These are phyloP conservation scores for Lentinula novae-zelandiae DNA, from an alignment of 1,284 basidiomycete genomes.

Conservation along the genomic window DNA sequence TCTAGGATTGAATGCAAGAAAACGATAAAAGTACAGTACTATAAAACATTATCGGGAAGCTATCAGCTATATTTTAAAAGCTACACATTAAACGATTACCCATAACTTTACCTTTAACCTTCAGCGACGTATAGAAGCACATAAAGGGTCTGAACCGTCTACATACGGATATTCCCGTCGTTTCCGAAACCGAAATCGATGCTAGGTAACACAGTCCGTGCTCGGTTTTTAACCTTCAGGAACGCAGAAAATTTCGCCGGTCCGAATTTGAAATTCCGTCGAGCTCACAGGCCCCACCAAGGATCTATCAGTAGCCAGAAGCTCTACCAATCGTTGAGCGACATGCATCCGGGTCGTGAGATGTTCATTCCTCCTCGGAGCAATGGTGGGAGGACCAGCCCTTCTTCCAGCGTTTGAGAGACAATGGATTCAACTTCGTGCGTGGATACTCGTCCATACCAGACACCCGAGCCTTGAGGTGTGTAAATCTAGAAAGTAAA, in stretches of 20 bases:
- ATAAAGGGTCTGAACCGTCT: not conserved
- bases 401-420: conserved; percentile 80
- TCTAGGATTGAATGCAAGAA: not conserved
- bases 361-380: conserved; percentile 83
- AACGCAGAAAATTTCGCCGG: too few species aligned
- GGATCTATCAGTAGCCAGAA: not conserved
- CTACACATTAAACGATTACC: not conserved
- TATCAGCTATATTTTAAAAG: not conserved
- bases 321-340: conserved; percentile 69
- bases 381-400: conserved; percentile 78
- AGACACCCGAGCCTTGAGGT: conserved; percentile 79
- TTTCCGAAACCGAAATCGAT: not conserved
- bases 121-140: not conserved
- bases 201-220: not conserved
- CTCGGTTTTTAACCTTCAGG: not conserved
- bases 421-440: conserved; percentile 87
- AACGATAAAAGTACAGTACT: not conserved
- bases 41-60: not conserved
- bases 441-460: conserved; percentile 92
- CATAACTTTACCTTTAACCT: not conserved
- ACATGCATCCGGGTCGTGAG: conserved; percentile 58
- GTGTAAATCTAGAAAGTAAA: conserved; percentile 65
- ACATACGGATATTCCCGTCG: not conserved
- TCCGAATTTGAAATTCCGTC: not conserved
- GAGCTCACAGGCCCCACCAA: not conserved